phyloP scores from a whole-genome alignment of 2,329 filamentous ascomycete genomes.

The Thelonectria discophora region DNA sequence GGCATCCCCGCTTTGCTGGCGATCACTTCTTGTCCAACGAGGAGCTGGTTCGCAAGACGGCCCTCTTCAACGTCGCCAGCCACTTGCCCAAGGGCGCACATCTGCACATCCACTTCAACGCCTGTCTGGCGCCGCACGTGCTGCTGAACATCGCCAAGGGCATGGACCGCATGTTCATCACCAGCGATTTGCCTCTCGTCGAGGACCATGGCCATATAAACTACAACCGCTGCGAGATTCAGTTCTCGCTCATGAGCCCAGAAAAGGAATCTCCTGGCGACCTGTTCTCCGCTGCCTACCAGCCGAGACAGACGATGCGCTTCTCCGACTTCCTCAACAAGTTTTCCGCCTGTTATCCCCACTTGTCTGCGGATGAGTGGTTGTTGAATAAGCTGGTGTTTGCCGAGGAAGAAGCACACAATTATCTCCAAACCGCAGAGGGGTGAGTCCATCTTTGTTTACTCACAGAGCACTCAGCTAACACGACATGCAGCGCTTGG shows the following conservation, averaged over 20 bases:
- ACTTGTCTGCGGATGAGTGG: slow-evolving; percentile 58
- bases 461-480: slow-evolving; percentile 11
- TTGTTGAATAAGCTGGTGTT: slow-evolving; percentile 70
- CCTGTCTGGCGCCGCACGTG: slow-evolving; percentile 70
- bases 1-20: slow-evolving; percentile 56
- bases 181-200: slow-evolving; percentile 62
- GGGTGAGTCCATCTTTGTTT: slow-evolving; percentile 55
- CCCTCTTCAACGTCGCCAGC: slow-evolving; percentile 64
- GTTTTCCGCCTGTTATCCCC: slow-evolving; percentile 43
- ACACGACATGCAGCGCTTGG: slow-evolving; percentile 57
- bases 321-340: slow-evolving; percentile 53
- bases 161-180: slow-evolving; percentile 75
- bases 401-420: slow-evolving; percentile 66
- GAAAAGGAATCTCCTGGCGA: slow-evolving; percentile 50
- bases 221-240: slow-evolving; percentile 65
- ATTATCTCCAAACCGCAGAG: slow-evolving; percentile 56
- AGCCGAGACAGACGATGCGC: slow-evolving; percentile 54
- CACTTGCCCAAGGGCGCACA: slow-evolving; percentile 76
- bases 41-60: slow-evolving; percentile 63
- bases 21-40: slow-evolving; percentile 69
- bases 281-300: slow-evolving; percentile 62
- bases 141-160: slow-evolving; percentile 64
- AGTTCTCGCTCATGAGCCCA: slow-evolving; percentile 63
- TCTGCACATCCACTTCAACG: slow-evolving; percentile 81
- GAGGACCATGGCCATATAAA: slow-evolving; percentile 50